Conservation (phyloP, 352 stramenopile species). For the Phytopythium vexans region DNA sequence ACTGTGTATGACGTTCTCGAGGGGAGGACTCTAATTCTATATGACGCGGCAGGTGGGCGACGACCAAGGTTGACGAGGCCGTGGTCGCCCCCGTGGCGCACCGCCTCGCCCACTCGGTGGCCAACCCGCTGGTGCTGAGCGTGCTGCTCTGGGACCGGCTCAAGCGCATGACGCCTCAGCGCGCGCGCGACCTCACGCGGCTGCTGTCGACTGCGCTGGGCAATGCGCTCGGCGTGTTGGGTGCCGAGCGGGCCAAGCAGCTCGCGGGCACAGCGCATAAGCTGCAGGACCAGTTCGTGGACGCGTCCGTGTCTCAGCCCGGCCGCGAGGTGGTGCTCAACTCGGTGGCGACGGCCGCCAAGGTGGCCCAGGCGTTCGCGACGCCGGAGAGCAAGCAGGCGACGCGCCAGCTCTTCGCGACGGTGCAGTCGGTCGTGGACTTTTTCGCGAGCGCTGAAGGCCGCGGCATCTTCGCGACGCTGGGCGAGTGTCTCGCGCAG, state of each 20-base stretch:
- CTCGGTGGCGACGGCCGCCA: constrained; percentile 51
- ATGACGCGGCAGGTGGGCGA: constrained; percentile 32
- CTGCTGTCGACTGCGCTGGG: constrained; percentile 50
- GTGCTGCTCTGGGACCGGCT: constrained; percentile 68
- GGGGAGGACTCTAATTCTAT: not conserved
- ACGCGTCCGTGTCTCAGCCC: constrained; percentile 39
- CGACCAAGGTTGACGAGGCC: constrained; percentile 47
- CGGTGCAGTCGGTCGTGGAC: constrained; percentile 66
- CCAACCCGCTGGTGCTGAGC: constrained; percentile 73
- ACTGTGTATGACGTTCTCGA: not conserved
- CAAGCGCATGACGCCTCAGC: constrained; percentile 73
- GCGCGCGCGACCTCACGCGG: constrained; percentile 63
- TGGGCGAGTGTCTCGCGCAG: constrained; percentile 44
- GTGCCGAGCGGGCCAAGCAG: constrained; percentile 40
- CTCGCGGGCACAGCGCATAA: constrained; percentile 31
- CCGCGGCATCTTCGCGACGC: constrained; percentile 49
- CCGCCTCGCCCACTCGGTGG: constrained; percentile 60
- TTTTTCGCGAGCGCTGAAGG: constrained; percentile 69
- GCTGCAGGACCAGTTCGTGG: constrained; percentile 51
- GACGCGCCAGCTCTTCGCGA: constrained; percentile 56
- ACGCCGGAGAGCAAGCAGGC: constrained; percentile 69
- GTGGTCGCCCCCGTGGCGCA: constrained; percentile 56
- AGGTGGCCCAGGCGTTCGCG: constrained; percentile 66
- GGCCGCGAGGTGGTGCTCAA: constrained; percentile 68
- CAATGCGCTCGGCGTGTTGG: constrained; percentile 54